Evolutionary conservation across 2,329 filamentous ascomycete species (phyloP).

Genomic region (Raffaelea albimanens): DNA sequence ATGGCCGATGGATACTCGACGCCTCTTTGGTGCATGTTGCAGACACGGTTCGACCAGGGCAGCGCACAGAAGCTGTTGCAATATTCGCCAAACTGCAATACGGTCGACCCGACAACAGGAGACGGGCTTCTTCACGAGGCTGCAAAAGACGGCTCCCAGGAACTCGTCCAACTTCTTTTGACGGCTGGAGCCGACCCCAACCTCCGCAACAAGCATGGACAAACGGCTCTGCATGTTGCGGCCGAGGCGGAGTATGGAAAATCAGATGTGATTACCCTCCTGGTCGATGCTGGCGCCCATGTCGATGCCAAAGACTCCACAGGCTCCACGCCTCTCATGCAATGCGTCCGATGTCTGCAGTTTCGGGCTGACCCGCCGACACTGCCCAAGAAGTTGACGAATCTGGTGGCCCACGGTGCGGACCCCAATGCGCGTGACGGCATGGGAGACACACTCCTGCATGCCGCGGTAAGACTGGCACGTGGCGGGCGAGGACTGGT

Average conservation of each 20-base stretch:
- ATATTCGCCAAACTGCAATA: not conserved
- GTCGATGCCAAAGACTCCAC: slow-evolving; percentile 5
- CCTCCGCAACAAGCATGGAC: slow-evolving; percentile 9
- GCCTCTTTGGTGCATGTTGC: not conserved
- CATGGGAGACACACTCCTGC: slow-evolving; percentile 13
- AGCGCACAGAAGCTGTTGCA: not conserved
- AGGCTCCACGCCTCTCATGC: slow-evolving; percentile 10
- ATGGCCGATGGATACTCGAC: not conserved
- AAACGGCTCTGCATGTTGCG: slow-evolving; percentile 11
- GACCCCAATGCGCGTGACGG: slow-evolving; percentile 13
- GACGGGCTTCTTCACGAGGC: not conserved
- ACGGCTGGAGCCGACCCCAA: slow-evolving; percentile 16
- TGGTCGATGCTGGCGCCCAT: not conserved
- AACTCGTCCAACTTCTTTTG: slow-evolving; percentile 15
- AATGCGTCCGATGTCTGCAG: not conserved
- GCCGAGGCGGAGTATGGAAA: not conserved
- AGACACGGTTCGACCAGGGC: not conserved
- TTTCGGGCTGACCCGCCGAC: not conserved
- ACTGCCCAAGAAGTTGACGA: not conserved
- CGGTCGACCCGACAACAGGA: not conserved
- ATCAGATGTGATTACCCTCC: not conserved
- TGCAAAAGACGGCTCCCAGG: slow-evolving; percentile 1
- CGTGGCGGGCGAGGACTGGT: not conserved
- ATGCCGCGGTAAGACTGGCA: slow-evolving; percentile 2
- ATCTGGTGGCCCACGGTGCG: slow-evolving; percentile 7